A percentile compares a stretch with the other conserved stretches of the same genome.
These are phyloP conservation scores for Emydomyces testavorans DNA, from an alignment of 2,329 filamentous ascomycete genomes.

Conservation along the genomic window DNA sequence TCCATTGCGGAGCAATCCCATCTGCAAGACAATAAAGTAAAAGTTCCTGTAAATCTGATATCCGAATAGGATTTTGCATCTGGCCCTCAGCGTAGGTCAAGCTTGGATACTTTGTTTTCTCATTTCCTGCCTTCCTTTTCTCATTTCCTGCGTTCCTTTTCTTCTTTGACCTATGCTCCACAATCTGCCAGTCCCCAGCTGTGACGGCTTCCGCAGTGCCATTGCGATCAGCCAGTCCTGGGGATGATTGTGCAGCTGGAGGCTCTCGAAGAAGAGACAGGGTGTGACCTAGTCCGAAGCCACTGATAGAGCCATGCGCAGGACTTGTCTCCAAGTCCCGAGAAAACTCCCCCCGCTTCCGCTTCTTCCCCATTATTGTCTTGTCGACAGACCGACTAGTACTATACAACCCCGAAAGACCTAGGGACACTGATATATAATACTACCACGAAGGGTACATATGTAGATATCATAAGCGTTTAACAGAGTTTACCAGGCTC, in stretches of 20 bases:
- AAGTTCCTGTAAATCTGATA: conserved; percentile 48
- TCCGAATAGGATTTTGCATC: conserved; percentile 45
- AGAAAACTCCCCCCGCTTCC: conserved; percentile 11
- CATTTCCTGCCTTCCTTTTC: conserved; percentile 29
- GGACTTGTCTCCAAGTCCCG: background rate
- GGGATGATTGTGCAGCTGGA: conserved; percentile 7
- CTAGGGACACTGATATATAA: background rate
- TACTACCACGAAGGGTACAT: background rate
- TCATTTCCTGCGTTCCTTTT: conserved; percentile 29
- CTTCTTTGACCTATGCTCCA: conserved; percentile 21
- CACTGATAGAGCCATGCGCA: conserved; percentile 8
- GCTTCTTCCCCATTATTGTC: conserved; percentile 12
- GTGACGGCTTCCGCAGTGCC: background rate
- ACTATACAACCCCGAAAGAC: background rate
- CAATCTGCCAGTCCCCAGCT: conserved; percentile 10
- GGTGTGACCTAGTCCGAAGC: conserved; percentile 26
- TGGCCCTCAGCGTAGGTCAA: conserved; percentile 45
- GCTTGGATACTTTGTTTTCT: conserved; percentile 41
- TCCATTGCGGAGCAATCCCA: conserved; percentile 51
- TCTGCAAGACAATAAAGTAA: conserved; percentile 52
- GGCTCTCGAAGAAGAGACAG: conserved; percentile 24
- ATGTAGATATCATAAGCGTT: no score
- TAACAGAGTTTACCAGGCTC: no score
- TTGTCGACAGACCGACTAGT: background rate
- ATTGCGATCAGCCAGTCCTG: background rate